Evolutionary conservation across 768 basidiomycete genomes (phyloP), one percentile per base, ranked within the genome.

Genomic region (Hygrocybe coccinea): DNA sequence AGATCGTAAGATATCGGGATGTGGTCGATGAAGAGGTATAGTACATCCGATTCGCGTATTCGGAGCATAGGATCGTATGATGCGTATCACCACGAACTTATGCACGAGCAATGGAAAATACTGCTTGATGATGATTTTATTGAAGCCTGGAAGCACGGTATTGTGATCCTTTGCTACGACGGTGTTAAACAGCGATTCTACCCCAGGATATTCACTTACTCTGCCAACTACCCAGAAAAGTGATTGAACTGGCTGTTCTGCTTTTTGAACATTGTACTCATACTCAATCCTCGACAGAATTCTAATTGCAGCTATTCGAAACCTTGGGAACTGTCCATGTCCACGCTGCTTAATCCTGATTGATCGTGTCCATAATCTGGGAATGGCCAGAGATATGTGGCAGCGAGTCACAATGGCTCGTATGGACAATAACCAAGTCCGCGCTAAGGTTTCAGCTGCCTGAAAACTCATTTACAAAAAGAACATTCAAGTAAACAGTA

Each of bases 171-270:
- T 19, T 72, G 70, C 54, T 22, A 19, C 25, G 70, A 74, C 62
- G 67, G 65, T 7, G 44, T 70, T 15, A 5, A 19, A 12, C 58
- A 68, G 2, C 63, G 66, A 3, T 47, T 72, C 15, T 74, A 62
- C 54, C 69, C 68, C 15, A 57, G 71, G 1, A 54, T 74, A 37
- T 69, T 73, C n/a, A 66, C 62, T 2, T 71, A 71, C 45, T 64
- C 66, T 1, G 72, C 71, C 0, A 73, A 74, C 49, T 74, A 73
- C 59, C 69, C 70, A n/a, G 68, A 73, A 54, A 72, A 71, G 71
- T 72, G 54, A 45, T 56, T 29, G 29, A 29, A 29, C 29, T 44
- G 34, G 56, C 19, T 21, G 48, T 25, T 58, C 35, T 34, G 39
- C 8, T 36, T 25, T 4, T 44, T 57, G 47, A 10, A 4, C 34